A percentile compares a stretch with the other conserved stretches of the same genome.
Conservation (phyloP, 78 protist species). For the Dictyostelium firmibasis region DNA sequence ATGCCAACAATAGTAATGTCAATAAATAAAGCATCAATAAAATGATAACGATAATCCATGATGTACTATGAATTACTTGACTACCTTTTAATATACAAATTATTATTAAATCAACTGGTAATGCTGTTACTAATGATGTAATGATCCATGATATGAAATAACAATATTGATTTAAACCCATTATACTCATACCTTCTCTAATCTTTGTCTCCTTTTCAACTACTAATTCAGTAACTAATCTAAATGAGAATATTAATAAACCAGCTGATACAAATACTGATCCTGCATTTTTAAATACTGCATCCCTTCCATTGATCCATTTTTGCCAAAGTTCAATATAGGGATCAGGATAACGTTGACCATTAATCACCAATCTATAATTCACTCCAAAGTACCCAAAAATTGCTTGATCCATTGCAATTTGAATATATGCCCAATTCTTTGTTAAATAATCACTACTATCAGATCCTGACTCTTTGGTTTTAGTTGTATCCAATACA, state of each 20-base stretch:
- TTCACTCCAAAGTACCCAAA: background rate
- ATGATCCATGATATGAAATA: constrained; percentile 32
- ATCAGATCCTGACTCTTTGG: background rate
- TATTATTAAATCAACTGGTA: constrained; percentile 6
- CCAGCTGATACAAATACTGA: constrained; percentile 42
- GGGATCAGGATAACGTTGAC: constrained; percentile 38
- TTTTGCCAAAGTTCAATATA: constrained; percentile 3
- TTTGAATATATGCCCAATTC: constrained; percentile 2
- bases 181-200: constrained; percentile 70
- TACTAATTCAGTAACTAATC: constrained; percentile 6
- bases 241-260: background rate
- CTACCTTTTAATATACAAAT: background rate
- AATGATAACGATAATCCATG: background rate
- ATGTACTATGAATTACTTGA: background rate
- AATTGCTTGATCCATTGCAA: constrained; percentile 62
- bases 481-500: background rate
- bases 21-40: background rate
- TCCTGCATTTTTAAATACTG: constrained; percentile 37
- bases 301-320: constrained; percentile 32
- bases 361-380: background rate
- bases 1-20: background rate
- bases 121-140: background rate
- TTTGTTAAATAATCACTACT: background rate
- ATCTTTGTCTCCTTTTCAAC: constrained; percentile 52
- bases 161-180: constrained; percentile 34